Conservation (phyloP, 306 rosid species). For the Quercus mongolica region DNA sequence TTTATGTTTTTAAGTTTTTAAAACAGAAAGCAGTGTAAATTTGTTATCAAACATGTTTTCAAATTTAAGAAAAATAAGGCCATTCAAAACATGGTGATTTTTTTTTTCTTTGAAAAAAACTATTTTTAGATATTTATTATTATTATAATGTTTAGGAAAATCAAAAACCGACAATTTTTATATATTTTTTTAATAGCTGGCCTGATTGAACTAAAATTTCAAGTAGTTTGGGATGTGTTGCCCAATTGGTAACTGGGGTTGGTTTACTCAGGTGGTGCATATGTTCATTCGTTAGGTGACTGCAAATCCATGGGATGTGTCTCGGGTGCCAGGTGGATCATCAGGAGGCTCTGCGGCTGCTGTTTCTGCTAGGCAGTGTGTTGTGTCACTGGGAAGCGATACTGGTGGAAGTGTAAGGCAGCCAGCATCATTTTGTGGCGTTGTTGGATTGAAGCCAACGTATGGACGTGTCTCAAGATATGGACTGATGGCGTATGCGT, state of each 20-base stretch:
- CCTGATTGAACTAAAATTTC: background rate
- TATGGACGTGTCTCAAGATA: conserved; percentile 95
- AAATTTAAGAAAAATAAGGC: too few species aligned
- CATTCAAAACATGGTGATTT: too few species aligned
- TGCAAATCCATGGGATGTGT: conserved; percentile 89
- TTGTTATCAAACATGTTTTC: too few species aligned
- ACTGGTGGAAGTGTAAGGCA: conserved; percentile 99
- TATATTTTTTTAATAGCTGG: too few species aligned
- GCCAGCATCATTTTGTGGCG: conserved; percentile 98
- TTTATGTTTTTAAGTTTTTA: too few species aligned
- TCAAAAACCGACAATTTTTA: too few species aligned
- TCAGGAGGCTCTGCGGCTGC: conserved; percentile 99
- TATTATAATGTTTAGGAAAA: too few species aligned
- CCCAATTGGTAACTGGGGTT: conserved; percentile 56
- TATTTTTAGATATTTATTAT: too few species aligned
- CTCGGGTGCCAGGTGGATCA: conserved; percentile 97
- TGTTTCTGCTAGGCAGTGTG: conserved; percentile 93
- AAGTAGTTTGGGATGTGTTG: conserved; percentile 5
- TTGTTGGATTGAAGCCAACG: conserved; percentile 94
- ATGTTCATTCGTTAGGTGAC: conserved; percentile 95
- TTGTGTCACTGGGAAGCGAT: conserved; percentile 93
- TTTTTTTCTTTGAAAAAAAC: too few species aligned
- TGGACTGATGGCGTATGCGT: conserved; percentile 96
- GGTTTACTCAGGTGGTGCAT: conserved; percentile 88
- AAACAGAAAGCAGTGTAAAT: too few species aligned